Evolutionary conservation across 2,329 filamentous ascomycete genomes (phyloP), one percentile per base, ranked within the genome.

Genomic region (Ophiostoma pallidulum): DNA sequence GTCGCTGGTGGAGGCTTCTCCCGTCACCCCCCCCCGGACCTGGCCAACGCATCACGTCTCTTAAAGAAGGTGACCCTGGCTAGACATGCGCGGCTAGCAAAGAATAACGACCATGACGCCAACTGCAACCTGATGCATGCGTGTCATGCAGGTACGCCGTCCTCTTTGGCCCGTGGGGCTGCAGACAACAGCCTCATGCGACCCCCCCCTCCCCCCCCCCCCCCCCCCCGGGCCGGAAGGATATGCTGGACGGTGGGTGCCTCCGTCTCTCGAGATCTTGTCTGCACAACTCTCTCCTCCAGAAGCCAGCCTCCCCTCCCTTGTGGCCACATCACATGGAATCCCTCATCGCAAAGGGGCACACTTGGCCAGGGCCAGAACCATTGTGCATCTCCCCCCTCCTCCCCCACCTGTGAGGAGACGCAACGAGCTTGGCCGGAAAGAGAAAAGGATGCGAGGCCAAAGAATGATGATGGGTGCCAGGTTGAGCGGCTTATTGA

Each of bases 101-200:
- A n/a, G n/a, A n/a, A n/a, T n/a, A n/a, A n/a, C n/a, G n/a, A 24
- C 31, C 13, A 45, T 45, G 42, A 29, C 32, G n/a, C 24, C 19
- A 43, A 26, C 33, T 24, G 13, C 24, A 35, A 46, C 20, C 26
- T 19, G 28, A 26, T 46, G 28, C 36, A 46, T 46, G 36, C 26
- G 39, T 35, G 24, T 20, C 28, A 33, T 33, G 31, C 33, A 24
- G 13, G 16, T 19, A 12, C 18, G 9, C 43, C 26, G 24, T 12
- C 5, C 14, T 28, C 28, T 28, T 33, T 46, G 31, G 35, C 28
- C 6, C 10, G 26, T 19, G 24, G 28, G 37, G 20, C 29, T 41
- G 45, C 28, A 35, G 44, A 29, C n/a, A 18, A 36, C 36, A 47
- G 45, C 45, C 45, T 47, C 45, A 35, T 29, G 29, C 45, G 7